Evolutionary conservation across 1,284 basidiomycete species (phyloP).

Genomic region (Ganoderma sinense): DNA sequence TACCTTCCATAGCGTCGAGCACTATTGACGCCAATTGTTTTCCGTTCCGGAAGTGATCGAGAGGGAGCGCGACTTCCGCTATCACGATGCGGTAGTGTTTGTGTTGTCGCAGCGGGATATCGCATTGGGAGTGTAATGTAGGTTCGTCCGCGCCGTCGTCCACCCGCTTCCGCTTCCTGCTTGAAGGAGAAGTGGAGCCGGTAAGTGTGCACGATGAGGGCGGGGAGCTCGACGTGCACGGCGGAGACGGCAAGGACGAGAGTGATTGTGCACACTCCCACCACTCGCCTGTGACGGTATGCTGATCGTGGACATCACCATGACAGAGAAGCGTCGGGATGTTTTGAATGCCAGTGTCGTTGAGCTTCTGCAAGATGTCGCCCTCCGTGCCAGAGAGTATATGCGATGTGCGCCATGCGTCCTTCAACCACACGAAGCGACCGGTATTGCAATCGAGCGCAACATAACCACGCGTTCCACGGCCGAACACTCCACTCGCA

Average conservation of each 20-base stretch:
- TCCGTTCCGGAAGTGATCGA: constrained; percentile 10
- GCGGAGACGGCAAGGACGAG: not conserved
- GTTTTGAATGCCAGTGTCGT: not conserved
- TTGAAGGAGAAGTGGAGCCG: not conserved
- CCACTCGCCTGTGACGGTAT: constrained; percentile 4
- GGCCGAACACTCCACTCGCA: constrained; percentile 9
- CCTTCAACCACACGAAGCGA: constrained; percentile 24
- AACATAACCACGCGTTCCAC: constrained; percentile 21
- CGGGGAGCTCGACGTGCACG: not conserved
- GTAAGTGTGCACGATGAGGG: not conserved
- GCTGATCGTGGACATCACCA: constrained; percentile 18
- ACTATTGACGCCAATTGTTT: constrained; percentile 13
- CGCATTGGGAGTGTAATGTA: not conserved
- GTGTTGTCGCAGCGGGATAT: constrained; percentile 13
- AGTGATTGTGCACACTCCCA: constrained; percentile 1
- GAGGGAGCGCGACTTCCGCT: constrained; percentile 15
- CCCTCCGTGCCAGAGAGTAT: constrained; percentile 12
- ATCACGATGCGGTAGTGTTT: constrained; percentile 23
- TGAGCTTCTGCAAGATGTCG: constrained; percentile 5
- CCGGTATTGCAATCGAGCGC: constrained; percentile 6
- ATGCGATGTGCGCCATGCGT: constrained; percentile 16
- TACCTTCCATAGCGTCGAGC: constrained; percentile 16
- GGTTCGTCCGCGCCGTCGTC: not conserved
- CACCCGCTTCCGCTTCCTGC: constrained; percentile 10
- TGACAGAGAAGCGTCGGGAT: constrained; percentile 22